Evolutionary conservation across 805 yeast species (phyloP), one percentile per base, ranked within the genome.

Genomic region (Maudiozyma bulderi): DNA sequence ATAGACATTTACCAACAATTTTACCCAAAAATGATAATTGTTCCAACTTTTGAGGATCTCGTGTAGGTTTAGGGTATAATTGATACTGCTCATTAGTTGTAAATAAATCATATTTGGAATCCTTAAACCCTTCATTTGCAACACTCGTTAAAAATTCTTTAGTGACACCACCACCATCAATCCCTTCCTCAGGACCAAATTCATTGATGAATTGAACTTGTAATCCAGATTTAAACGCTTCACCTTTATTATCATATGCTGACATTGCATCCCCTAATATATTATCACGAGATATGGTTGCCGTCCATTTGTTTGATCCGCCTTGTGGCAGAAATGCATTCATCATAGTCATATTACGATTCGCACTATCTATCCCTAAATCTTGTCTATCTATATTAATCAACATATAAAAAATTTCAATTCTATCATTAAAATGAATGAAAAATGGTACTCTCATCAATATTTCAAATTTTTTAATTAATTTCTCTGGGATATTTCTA

Each of bases 111-210:
- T 54, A 54, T 15, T 57, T 52, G 10, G 45, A 11, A 34, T 57
- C 58, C 32, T 71, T 67, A 57, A 91, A 86, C 0, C 86, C 90
- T 53, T 84, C 86, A 4, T 69, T 70, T 2, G 83, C 78, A 0
- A 88, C 81, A 46, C 83, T 72, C 2, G 91, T 88, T 48, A 91
- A 68, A 53, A 93, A 81, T 59, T 91, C 99, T 62, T 91, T 90
- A 0, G 97, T 90, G 28, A 91, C 71, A 1, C 99, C 99, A 10
- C 98, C 99, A 7, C 99, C 99, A 64, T 91, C 99, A 41, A 91
- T 84, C 1, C 99, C 99, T 62, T 91, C 98, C 35, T 71, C 76
- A 13, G 69, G 70, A 1, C 90, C 95, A 66, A 81, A 78, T 49
- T 84, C 77, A 57, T 86, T 85, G 37, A 71, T 70, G 60, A 93